Percentiles rank a stretch among this genome's conserved stretches.
Conservation (phyloP, 2,329 filamentous ascomycete genomes). For the Ceratocystis cacaofunesta region DNA sequence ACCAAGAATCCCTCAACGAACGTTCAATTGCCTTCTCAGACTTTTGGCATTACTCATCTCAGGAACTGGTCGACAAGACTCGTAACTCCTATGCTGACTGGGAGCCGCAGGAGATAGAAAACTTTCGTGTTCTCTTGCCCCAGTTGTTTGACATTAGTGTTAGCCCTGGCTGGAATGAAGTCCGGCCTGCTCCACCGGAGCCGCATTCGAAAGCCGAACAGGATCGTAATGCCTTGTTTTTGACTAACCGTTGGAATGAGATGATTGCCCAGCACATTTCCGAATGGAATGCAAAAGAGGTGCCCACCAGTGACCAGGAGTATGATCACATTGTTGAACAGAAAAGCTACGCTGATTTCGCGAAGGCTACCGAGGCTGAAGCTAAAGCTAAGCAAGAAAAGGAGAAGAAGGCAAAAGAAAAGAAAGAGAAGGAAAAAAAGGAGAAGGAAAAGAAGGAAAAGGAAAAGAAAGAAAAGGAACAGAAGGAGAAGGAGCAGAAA, state of each 20-base stretch:
- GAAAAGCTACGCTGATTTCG: background rate
- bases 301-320: conserved; percentile 19
- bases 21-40: conserved; percentile 33
- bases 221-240: conserved; percentile 37
- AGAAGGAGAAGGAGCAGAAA: background rate
- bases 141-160: conserved; percentile 39
- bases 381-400: background rate
- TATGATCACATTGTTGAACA: conserved; percentile 9
- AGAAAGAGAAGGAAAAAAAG: background rate
- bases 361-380: background rate
- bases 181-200: conserved; percentile 28
- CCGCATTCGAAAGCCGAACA: conserved; percentile 37
- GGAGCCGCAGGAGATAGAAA: conserved; percentile 23
- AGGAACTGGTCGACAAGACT: conserved; percentile 21
- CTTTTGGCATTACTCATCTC: conserved; percentile 25
- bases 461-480: background rate
- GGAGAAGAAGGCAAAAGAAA: background rate
- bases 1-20: conserved; percentile 29
- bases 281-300: conserved; percentile 29
- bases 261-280: conserved; percentile 28
- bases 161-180: conserved; percentile 36
- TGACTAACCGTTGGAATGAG: conserved; percentile 38
- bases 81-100: conserved; percentile 21
- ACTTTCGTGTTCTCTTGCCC: conserved; percentile 38
- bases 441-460: background rate